Evolutionary conservation across 1,284 basidiomycete species (phyloP).

Genomic region (Ceratobasidium theobromae): DNA sequence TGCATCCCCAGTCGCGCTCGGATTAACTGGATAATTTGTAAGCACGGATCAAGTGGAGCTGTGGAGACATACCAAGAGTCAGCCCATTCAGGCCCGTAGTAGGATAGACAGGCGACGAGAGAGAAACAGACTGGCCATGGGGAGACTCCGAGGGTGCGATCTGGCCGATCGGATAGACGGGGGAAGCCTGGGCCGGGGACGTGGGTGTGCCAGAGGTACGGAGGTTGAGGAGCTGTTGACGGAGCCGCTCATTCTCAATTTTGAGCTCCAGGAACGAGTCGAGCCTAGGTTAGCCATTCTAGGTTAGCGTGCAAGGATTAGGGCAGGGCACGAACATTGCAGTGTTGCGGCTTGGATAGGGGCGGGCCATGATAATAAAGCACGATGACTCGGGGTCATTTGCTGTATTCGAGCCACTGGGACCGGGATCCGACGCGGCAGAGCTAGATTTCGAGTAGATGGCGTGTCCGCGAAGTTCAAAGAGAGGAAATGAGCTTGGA

Average conservation of each 20-base stretch:
- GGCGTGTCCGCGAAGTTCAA: slow-evolving; percentile 71
- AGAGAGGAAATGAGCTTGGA: slow-evolving; percentile 56
- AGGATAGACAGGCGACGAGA: slow-evolving; percentile 11
- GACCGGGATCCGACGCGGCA: slow-evolving; percentile 7
- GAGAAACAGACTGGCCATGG: not conserved
- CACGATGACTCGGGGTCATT: slow-evolving; percentile 42
- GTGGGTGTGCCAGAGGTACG: slow-evolving; percentile 27
- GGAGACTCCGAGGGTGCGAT: slow-evolving; percentile 19
- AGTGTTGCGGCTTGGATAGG: slow-evolving; percentile 70
- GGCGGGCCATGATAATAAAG: slow-evolving; percentile 72
- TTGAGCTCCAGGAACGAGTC: slow-evolving; percentile 77
- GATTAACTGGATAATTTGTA: not conserved
- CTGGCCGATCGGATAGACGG: slow-evolving; percentile 19
- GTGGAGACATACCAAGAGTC: not conserved
- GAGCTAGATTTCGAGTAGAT: slow-evolving; percentile 46
- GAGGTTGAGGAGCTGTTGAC: slow-evolving; percentile 39
- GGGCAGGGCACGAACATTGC: slow-evolving; percentile 58
- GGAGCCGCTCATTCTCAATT: slow-evolving; percentile 69
- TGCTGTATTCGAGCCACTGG: slow-evolving; percentile 10
- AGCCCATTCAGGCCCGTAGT: not conserved
- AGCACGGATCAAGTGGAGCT: not conserved
- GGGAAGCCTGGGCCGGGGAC: slow-evolving; percentile 34
- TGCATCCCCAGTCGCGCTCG: slow-evolving; percentile 7
- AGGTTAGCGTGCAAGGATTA: slow-evolving; percentile 31
- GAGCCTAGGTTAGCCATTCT: slow-evolving; percentile 52